Conservation (phyloP, 441 rosid species). For the Raphanus hybrid region DNA sequence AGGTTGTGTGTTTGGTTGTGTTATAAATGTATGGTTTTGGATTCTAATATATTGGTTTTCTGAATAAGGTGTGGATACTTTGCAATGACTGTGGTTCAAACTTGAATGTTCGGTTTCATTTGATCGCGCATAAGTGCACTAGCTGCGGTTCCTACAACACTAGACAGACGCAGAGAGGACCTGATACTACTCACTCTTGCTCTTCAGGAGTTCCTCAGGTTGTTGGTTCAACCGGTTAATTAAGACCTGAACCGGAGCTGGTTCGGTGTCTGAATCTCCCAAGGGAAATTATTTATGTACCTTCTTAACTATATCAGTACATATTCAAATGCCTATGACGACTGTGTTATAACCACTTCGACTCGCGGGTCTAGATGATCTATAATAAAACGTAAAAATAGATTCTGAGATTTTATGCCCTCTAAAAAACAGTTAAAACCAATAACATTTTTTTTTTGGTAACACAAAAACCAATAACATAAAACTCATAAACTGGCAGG, state of each 20-base stretch:
- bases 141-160: slow-evolving; percentile 82
- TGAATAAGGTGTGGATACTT: slow-evolving; percentile 81
- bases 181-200: slow-evolving; percentile 51
- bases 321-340: not conserved
- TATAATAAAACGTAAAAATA: not conserved
- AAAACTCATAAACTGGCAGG: not conserved
- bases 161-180: slow-evolving; percentile 63
- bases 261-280: slow-evolving; percentile 20
- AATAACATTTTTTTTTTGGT: no score
- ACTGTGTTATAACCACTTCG: not conserved
- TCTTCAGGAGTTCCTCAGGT: slow-evolving; percentile 57
- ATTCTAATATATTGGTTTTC: not conserved
- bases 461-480: not conserved
- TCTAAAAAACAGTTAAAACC: not conserved
- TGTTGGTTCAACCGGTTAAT: slow-evolving; percentile 41
- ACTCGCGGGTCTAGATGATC: not conserved
- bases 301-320: not conserved
- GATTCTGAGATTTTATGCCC: not conserved
- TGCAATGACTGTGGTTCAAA: slow-evolving; percentile 85
- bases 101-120: slow-evolving; percentile 64
- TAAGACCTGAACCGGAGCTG: slow-evolving; percentile 6
- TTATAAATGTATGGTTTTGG: not conserved
- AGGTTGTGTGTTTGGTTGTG: not conserved
- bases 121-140: slow-evolving; percentile 74
- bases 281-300: not conserved